These are phyloP conservation scores for Lactifluus hygrophoroides DNA, from an alignment of 768 basidiomycete species.

Conservation along the genomic window DNA sequence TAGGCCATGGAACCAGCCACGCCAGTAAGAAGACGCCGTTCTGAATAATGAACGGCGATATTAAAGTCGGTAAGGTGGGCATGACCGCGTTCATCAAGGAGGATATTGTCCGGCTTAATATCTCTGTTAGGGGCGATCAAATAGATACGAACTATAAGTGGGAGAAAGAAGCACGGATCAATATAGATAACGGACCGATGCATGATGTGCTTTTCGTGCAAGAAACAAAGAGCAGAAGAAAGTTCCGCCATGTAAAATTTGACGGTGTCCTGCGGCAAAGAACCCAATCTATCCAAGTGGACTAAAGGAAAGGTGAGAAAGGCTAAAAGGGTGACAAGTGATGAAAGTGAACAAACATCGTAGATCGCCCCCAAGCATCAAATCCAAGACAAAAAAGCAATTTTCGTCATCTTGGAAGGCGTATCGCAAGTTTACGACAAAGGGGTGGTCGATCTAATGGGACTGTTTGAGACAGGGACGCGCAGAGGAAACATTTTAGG, in stretches of 20 bases:
- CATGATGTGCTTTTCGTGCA: constrained; percentile 92
- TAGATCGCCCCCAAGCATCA: constrained; percentile 94
- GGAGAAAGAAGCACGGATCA: constrained; percentile 26
- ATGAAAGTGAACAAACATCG: constrained; percentile 54
- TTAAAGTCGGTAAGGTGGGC: constrained; percentile 98
- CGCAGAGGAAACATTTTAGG: background rate
- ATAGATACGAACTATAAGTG: background rate
- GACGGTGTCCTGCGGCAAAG: constrained; percentile 67
- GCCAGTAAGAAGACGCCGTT: constrained; percentile 74
- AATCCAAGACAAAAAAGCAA: constrained; percentile 95
- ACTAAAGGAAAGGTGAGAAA: constrained; percentile 38
- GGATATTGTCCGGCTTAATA: constrained; percentile 95
- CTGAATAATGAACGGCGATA: constrained; percentile 94
- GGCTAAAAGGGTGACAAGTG: background rate
- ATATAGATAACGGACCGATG: constrained; percentile 61
- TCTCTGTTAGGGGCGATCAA: constrained; percentile 44
- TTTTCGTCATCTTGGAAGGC: constrained; percentile 98
- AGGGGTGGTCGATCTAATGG: constrained; percentile 84
- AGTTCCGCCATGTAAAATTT: constrained; percentile 88
- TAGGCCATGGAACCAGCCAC: constrained; percentile 99
- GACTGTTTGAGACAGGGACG: constrained; percentile 22
- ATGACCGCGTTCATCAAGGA: constrained; percentile 91
- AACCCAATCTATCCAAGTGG: constrained; percentile 76
- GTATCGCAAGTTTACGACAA: constrained; percentile 89
- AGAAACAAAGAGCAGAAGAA: constrained; percentile 77